Conservation (phyloP, 2,329 filamentous ascomycete species). For the Pezizomycotina sp. region DNA sequence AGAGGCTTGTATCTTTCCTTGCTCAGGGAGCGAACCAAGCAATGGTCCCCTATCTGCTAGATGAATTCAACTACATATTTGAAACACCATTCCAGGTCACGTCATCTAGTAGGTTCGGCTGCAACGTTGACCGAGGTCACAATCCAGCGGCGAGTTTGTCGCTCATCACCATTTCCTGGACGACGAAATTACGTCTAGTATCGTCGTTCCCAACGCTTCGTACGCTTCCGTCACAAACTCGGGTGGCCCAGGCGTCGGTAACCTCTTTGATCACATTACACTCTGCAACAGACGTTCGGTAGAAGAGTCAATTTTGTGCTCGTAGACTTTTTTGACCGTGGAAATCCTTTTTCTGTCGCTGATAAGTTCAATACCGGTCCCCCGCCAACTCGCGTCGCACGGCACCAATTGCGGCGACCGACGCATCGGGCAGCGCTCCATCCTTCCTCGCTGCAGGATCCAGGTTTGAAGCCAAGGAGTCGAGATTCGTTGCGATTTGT, state of each 20-base stretch:
- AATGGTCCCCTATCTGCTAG: slow-evolving; percentile 41
- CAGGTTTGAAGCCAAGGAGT: no score
- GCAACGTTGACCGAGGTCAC: slow-evolving; percentile 48
- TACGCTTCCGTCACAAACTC: slow-evolving; percentile 4
- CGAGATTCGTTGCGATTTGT: no score
- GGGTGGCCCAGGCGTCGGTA: slow-evolving; percentile 18
- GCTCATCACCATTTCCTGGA: slow-evolving; percentile 66
- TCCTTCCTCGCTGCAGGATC: no score
- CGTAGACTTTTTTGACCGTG: slow-evolving; percentile 68
- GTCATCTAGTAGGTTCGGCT: slow-evolving; percentile 49
- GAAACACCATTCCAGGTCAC: slow-evolving; percentile 55
- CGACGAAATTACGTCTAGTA: slow-evolving; percentile 34
- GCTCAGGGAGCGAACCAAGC: slow-evolving; percentile 36
- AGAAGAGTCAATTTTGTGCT: slow-evolving; percentile 53
- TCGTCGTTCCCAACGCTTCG: slow-evolving; percentile 6
- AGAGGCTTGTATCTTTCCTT: slow-evolving; percentile 52
- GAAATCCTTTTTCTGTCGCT: no score
- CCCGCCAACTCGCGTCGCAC: no score
- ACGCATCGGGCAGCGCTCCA: no score
- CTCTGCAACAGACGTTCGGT: slow-evolving; percentile 43
- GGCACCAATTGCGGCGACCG: no score
- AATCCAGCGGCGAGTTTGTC: slow-evolving; percentile 45
- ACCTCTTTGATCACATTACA: slow-evolving; percentile 34
- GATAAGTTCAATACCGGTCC: no score
- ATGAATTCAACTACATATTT: slow-evolving; percentile 51